Conservation (phyloP, 768 basidiomycete species). For the Termitomyces eurrhizus region DNA sequence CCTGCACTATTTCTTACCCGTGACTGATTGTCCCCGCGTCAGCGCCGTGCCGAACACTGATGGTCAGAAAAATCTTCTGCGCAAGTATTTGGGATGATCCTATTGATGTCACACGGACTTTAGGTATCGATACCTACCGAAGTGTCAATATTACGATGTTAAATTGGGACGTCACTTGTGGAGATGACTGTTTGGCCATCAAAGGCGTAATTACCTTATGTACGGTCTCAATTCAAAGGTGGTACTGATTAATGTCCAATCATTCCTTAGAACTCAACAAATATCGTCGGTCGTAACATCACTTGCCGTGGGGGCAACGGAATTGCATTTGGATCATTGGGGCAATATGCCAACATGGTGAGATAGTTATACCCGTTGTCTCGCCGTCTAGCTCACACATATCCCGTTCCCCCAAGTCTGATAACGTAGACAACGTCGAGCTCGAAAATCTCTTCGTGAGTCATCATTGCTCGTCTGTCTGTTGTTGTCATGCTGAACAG, state of each 20-base stretch:
- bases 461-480: background rate
- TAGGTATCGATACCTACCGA: constrained; percentile 54
- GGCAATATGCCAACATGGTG: constrained; percentile 52
- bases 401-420: constrained; percentile 30
- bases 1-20: background rate
- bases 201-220: constrained; percentile 44
- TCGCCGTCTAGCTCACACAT: background rate
- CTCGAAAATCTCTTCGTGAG: constrained; percentile 44
- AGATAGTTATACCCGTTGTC: constrained; percentile 4
- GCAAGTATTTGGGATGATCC: background rate
- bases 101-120: background rate
- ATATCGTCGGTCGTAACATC: constrained; percentile 43
- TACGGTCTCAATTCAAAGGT: background rate
- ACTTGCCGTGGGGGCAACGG: constrained; percentile 59
- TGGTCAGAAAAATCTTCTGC: constrained; percentile 27
- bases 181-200: constrained; percentile 62
- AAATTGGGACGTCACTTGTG: constrained; percentile 61
- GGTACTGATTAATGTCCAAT: background rate
- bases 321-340: constrained; percentile 57
- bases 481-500: background rate
- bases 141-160: constrained; percentile 43
- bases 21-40: background rate
- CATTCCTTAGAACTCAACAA: constrained; percentile 43
- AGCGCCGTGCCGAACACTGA: constrained; percentile 61
- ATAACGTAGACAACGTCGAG: constrained; percentile 48